These are phyloP conservation scores for Crithidia mellificae DNA, from an alignment of 208 protist species.

Conservation along the genomic window DNA sequence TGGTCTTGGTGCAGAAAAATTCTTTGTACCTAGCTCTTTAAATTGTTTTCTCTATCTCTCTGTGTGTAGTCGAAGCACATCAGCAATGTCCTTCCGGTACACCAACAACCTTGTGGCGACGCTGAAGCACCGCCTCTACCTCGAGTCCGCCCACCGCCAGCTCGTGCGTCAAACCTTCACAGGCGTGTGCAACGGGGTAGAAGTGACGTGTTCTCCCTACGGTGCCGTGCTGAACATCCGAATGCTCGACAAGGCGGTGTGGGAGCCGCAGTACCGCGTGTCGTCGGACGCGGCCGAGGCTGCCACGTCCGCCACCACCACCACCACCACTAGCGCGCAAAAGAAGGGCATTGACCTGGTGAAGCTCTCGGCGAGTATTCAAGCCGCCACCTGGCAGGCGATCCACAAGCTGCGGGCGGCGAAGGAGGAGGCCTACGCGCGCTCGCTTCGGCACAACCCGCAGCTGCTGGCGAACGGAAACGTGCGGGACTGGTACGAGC, in stretches of 20 bases:
- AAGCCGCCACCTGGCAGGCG: slow-evolving; percentile 71
- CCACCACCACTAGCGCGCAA: not conserved
- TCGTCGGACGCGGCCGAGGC: not conserved
- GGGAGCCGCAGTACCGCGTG: slow-evolving; percentile 65
- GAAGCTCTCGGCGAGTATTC: slow-evolving; percentile 65
- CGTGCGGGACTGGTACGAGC: slow-evolving; percentile 78
- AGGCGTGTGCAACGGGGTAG: slow-evolving; percentile 72
- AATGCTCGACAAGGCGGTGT: slow-evolving; percentile 49
- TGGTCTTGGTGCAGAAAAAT: no score
- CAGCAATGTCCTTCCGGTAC: slow-evolving; percentile 86
- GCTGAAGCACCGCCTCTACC: slow-evolving; percentile 74
- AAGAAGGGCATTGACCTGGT: slow-evolving; percentile 46
- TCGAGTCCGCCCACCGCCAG: slow-evolving; percentile 71
- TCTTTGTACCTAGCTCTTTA: not conserved
- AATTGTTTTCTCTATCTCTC: not conserved
- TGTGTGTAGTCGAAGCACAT: not conserved
- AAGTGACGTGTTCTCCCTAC: slow-evolving; percentile 76
- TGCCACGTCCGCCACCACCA: not conserved
- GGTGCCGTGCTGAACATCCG: slow-evolving; percentile 67
- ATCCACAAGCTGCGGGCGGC: slow-evolving; percentile 57
- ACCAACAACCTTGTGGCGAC: slow-evolving; percentile 84
- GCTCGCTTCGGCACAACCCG: slow-evolving; percentile 58
- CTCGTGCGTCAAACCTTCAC: slow-evolving; percentile 61
- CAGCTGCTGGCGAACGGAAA: slow-evolving; percentile 40
- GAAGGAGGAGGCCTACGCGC: slow-evolving; percentile 73